These are phyloP conservation scores for Lolium multiflorum DNA, from an alignment of 176 grass and related monocot species.

Conservation along the genomic window DNA sequence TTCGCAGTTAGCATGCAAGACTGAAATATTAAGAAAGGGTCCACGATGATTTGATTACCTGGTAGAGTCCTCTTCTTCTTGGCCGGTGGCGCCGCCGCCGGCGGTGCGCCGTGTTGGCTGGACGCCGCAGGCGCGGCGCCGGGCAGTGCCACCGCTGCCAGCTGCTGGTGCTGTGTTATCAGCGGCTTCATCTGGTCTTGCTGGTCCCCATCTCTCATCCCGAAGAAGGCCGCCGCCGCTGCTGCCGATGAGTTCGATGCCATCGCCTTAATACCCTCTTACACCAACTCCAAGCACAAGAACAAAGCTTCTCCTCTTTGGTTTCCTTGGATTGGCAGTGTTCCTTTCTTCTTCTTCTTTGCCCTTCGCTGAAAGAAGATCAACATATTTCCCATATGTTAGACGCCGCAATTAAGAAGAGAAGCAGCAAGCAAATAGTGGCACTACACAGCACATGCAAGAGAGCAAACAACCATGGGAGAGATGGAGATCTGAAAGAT, in stretches of 20 bases:
- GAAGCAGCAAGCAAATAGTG: slow-evolving; percentile 3
- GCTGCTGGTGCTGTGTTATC: slow-evolving; percentile 66
- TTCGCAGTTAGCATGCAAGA: slow-evolving; percentile 25
- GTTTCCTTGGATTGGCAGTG: slow-evolving; percentile 40
- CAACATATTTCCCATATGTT: slow-evolving; percentile 50
- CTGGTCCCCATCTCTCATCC: slow-evolving; percentile 86
- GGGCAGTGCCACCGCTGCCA: slow-evolving; percentile 45
- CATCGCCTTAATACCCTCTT: slow-evolving; percentile 58
- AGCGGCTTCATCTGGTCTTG: slow-evolving; percentile 84
- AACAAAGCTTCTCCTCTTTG: neutral
- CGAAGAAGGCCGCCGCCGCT: slow-evolving; percentile 68
- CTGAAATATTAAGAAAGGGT: slow-evolving; percentile 46
- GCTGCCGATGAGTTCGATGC: slow-evolving; percentile 83
- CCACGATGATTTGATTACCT: slow-evolving; percentile 70
- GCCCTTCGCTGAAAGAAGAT: slow-evolving; percentile 39
- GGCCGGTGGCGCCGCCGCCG: slow-evolving; percentile 54
- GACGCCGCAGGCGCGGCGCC: slow-evolving; percentile 27
- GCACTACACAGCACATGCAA: slow-evolving; percentile 48
- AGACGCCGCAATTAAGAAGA: slow-evolving; percentile 41
- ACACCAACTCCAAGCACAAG: slow-evolving; percentile 25
- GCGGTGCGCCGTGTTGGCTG: slow-evolving; percentile 23
- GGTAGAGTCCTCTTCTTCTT: slow-evolving; percentile 96
- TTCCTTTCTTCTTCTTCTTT: slow-evolving; percentile 41
- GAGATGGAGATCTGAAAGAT: slow-evolving; percentile 38
- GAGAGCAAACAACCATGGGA: slow-evolving; percentile 47